phyloP scores from a whole-genome alignment of 148 eudicot species.

The Dianthus caryophyllus region DNA sequence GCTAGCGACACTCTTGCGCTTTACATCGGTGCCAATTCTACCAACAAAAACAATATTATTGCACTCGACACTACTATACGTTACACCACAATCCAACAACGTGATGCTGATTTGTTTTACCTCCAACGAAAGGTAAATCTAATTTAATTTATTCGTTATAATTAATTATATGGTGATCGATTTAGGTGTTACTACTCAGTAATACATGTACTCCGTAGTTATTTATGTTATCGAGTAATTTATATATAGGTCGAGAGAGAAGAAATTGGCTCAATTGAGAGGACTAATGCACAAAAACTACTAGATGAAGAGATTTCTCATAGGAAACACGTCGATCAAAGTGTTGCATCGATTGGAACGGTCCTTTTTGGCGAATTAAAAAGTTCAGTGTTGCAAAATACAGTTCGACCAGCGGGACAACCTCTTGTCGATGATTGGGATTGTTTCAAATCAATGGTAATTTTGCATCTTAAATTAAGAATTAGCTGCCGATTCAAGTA shows the following conservation, averaged over 20 bases:
- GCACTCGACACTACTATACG: background rate
- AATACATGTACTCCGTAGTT: too few relatives aligned
- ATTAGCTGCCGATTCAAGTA: background rate
- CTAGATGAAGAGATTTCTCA: constrained; percentile 24
- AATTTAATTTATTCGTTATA: too few relatives aligned
- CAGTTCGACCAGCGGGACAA: constrained; percentile 25
- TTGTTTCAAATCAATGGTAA: constrained; percentile 34
- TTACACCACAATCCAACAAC: constrained; percentile 22
- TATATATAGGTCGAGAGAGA: constrained; percentile 15
- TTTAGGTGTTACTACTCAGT: too few relatives aligned
- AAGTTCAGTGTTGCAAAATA: background rate
- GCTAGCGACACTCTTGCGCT: constrained; percentile 7
- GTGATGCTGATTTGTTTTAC: constrained; percentile 35
- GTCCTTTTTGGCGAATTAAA: constrained; percentile 18
- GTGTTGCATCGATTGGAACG: constrained; percentile 18
- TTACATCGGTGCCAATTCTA: constrained; percentile 14
- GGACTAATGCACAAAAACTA: constrained; percentile 16
- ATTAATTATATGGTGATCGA: too few relatives aligned
- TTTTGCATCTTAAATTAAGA: background rate
- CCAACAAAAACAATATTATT: background rate
- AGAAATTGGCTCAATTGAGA: constrained; percentile 17
- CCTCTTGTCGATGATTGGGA: constrained; percentile 42
- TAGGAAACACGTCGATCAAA: constrained; percentile 34
- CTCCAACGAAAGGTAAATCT: constrained; percentile 23
- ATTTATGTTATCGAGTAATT: background rate